Percentiles rank a stretch among this genome's conserved stretches.
Evolutionary conservation across 2,329 filamentous ascomycete species (phyloP).

Genomic region (Ophiosphaerella herpotricha): DNA sequence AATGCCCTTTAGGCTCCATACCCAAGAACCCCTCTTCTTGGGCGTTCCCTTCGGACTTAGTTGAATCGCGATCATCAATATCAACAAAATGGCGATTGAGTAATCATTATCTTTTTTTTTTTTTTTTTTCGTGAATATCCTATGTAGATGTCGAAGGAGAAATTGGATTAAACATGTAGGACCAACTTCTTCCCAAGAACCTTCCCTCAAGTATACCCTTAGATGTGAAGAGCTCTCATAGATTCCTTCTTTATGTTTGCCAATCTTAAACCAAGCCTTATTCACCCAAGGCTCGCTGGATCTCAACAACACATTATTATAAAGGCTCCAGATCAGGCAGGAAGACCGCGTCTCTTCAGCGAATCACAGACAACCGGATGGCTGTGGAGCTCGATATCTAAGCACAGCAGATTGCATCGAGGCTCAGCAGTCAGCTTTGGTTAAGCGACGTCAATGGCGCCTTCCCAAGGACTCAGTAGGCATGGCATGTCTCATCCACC

Average conservation of each 20-base stretch:
- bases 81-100: not conserved
- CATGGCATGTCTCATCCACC: slow-evolving; percentile 17
- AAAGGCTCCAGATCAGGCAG: not conserved
- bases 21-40: not conserved
- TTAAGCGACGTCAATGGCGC: slow-evolving; percentile 13
- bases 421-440: not conserved
- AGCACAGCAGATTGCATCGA: not conserved
- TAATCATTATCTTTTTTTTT: not conserved
- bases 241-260: not conserved
- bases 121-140: not conserved
- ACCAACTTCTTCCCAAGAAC: too few relatives aligned
- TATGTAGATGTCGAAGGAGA: not conserved
- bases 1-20: not conserved
- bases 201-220: too few relatives aligned
- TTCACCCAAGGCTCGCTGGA: not conserved
- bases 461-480: slow-evolving; percentile 12
- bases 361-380: slow-evolving; percentile 3
- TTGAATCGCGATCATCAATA: not conserved
- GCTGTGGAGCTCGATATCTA: not conserved
- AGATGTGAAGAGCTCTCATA: too few relatives aligned
- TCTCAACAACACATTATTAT: not conserved
- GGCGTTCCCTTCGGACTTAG: not conserved
- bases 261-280: not conserved
- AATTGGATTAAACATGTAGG: too few relatives aligned
- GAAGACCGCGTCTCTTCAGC: not conserved